phyloP scores from a whole-genome alignment of 148 eudicot genomes.

The Chenopodium berlandieri region DNA sequence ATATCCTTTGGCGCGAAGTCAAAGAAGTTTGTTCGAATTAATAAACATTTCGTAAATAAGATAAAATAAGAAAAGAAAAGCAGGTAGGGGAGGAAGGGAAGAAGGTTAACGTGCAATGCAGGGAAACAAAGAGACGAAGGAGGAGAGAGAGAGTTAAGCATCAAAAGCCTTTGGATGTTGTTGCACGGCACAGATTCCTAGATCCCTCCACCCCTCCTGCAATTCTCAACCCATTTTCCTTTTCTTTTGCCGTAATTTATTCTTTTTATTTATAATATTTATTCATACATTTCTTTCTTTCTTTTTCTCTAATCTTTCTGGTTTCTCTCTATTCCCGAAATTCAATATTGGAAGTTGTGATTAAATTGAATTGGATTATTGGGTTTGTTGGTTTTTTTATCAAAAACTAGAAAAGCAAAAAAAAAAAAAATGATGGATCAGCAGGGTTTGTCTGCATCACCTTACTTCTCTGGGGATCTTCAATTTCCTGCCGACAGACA shows the following conservation, averaged over 20 bases:
- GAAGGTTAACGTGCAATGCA: conserved; percentile 63
- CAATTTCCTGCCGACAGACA: conserved; percentile 50
- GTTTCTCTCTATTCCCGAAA: background rate
- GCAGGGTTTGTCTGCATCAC: conserved; percentile 43
- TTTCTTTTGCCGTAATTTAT: conserved; percentile 75
- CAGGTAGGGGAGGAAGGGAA: conserved; percentile 12
- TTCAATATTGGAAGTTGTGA: too few species aligned
- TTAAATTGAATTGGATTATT: too few species aligned
- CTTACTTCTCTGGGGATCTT: conserved; percentile 43
- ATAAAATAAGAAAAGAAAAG: background rate
- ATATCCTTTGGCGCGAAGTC: too few species aligned
- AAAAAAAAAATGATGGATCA: conserved; percentile 40
- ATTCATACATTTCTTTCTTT: background rate
- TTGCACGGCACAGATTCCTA: conserved; percentile 76
- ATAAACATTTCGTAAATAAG: too few species aligned
- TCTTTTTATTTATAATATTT: conserved; percentile 28
- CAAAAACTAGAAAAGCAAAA: too few species aligned
- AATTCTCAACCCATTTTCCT: conserved; percentile 16
- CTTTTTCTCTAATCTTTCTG: background rate
- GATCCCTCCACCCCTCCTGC: conserved; percentile 31
- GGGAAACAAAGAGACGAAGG: conserved; percentile 28
- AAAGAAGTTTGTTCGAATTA: too few species aligned
- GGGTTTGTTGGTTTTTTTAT: too few species aligned
- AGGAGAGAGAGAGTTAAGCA: conserved; percentile 11
- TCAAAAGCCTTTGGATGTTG: conserved; percentile 46